phyloP scores from a whole-genome alignment of 208 protist species.

The Herpetomonas muscarum region DNA sequence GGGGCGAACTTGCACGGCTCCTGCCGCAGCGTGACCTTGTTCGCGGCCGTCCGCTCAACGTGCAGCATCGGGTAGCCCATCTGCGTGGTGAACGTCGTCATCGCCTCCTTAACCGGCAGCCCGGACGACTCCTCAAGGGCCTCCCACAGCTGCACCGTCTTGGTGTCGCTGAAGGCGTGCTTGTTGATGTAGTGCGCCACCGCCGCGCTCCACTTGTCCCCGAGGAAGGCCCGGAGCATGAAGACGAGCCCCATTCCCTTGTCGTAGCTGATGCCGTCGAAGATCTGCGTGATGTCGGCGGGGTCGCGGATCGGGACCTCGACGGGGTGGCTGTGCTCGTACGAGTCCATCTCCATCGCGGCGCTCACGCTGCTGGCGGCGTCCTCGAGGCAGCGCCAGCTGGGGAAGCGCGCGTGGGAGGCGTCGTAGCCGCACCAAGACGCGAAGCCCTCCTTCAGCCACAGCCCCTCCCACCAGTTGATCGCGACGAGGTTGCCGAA shows the following conservation, averaged over 20 bases:
- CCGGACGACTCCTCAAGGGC: constrained; percentile 83
- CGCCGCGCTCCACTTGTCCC: constrained; percentile 83
- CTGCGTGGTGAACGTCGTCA: constrained; percentile 91
- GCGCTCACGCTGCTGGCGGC: constrained; percentile 47
- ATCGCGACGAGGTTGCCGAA: constrained; percentile 99
- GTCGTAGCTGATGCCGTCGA: constrained; percentile 96
- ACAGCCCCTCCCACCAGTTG: constrained; percentile 98
- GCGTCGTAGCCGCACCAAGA: constrained; percentile 93
- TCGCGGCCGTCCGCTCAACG: constrained; percentile 27
- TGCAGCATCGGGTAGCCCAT: constrained; percentile 92
- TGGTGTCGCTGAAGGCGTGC: constrained; percentile 89
- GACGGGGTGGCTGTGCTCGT: constrained; percentile 94
- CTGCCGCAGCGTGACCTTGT: constrained; percentile 46
- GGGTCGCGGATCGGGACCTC: constrained; percentile 92
- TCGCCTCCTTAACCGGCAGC: constrained; percentile 76
- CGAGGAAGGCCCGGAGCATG: constrained; percentile 92
- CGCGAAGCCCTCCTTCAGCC: constrained; percentile 99
- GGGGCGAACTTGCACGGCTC: constrained; percentile 63
- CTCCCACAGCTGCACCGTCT: constrained; percentile 94
- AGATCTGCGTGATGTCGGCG: constrained; percentile 95
- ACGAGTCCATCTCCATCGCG: constrained; percentile 88
- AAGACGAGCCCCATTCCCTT: constrained; percentile 94
- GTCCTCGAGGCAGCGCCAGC: constrained; percentile 89
- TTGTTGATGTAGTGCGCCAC: constrained; percentile 91
- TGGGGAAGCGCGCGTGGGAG: constrained; percentile 64